These are phyloP conservation scores for Serendipita indica DNA, from an alignment of 768 basidiomycete genomes.

Conservation along the genomic window DNA sequence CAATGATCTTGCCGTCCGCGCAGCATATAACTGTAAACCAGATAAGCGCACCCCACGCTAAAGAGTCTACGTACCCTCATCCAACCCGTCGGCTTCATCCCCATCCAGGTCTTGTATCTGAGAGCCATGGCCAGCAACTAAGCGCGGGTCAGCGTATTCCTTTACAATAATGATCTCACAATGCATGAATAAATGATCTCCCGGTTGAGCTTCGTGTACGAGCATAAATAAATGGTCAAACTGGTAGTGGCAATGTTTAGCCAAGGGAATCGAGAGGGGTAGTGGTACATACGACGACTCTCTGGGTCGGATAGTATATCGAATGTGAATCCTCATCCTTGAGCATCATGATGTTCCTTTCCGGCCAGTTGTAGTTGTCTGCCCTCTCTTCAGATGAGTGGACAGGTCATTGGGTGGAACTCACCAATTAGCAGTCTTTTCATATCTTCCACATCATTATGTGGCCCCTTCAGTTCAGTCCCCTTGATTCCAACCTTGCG, in stretches of 20 bases:
- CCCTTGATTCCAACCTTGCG: conserved; percentile 5
- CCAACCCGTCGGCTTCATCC: conserved; percentile 9
- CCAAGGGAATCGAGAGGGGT: too few relatives aligned
- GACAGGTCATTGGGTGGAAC: background rate
- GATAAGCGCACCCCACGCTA: background rate
- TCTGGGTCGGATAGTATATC: background rate
- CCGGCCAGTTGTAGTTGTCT: background rate
- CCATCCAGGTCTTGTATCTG: conserved; percentile 11
- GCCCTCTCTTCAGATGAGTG: background rate
- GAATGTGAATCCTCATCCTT: conserved; percentile 2
- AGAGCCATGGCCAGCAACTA: conserved; percentile 10
- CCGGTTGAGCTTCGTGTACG: background rate
- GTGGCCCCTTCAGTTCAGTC: conserved; percentile 1
- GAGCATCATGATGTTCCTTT: background rate
- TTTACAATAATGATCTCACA: background rate
- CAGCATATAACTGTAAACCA: conserved; percentile 1
- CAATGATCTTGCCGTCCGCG: conserved; percentile 10
- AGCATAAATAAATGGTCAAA: background rate
- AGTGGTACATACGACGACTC: background rate
- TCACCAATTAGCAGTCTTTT: conserved; percentile 9
- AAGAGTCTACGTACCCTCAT: conserved; percentile 1
- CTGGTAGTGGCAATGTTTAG: too few relatives aligned
- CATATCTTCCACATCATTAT: conserved; percentile 12
- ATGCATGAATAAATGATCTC: conserved; percentile 8
- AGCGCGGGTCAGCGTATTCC: too few relatives aligned